Base-by-base conservation (phyloP, 163 green algal species). In the Volvox carteri region DNA sequence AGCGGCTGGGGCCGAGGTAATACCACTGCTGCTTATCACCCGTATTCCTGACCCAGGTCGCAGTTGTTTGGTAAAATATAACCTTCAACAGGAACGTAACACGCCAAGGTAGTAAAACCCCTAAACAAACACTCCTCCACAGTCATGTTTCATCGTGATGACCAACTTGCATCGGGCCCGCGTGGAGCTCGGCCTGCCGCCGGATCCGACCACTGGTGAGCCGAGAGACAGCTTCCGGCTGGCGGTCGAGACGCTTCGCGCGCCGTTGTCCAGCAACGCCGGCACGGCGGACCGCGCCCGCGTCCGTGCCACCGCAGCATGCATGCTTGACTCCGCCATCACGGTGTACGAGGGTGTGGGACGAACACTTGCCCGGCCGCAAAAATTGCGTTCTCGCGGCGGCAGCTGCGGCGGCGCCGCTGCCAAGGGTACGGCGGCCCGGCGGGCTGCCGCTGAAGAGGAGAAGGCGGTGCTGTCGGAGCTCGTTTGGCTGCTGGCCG, bases 291-390 rank as follows among this genome's bases (percentile, higher is more conserved):
- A 88, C 35, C 83, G 67, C 0, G 12, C 25, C 33, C 67, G 68
- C 23, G 21, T 88, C 0, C 83, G 83, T 3, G 35, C 83, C 11
- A 48, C 83, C 37, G 83, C 83, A 48, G 83, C 83, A 28, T 21
- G 62, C 5, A 74, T 80, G 67, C 83, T 88, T 35, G 83, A 88
- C 68, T 88, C 83, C 7, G 83, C 83, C 7, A 42, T 74, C 5
- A 11, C 83, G 2, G 83, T 35, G 1, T 88, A 88, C n/a, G 83
- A 88, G 25, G 83, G 83, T 39, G 41, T 88, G 2, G 83, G 83
- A 21, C n/a, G 50, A 8, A 35, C 23, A 9, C 39, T 78, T 39
- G 65, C 67, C 1, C 35, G 3, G 8, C 65, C 9, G 65, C 65
- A 33, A n/a, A n/a, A n/a, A n/a, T n/a, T n/a, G n/a, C n/a, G n/a